Conservation (phyloP, 371 early-diverging fungal species). For the Syncephalastrum sp. region DNA sequence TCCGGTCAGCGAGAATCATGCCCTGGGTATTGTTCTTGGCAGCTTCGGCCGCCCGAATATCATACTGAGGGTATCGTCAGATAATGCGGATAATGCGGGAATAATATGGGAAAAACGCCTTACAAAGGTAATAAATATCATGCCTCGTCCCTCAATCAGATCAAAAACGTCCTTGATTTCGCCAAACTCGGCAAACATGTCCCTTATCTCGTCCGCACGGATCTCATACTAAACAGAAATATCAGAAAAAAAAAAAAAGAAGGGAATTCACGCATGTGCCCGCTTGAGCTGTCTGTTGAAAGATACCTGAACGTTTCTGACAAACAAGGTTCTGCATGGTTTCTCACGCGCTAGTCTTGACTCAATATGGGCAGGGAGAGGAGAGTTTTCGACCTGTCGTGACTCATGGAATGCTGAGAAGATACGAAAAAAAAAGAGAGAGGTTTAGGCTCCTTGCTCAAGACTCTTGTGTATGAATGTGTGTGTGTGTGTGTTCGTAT, state of each 20-base stretch:
- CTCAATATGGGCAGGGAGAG: constrained; percentile 38
- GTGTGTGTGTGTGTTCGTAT: too few relatives aligned
- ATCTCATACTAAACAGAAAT: constrained; percentile 2
- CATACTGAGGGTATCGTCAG: constrained; percentile 36
- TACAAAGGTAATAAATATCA: constrained; percentile 58
- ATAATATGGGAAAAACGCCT: constrained; percentile 15
- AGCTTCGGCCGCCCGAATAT: constrained; percentile 47
- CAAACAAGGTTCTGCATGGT: constrained; percentile 54
- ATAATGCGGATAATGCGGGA: not conserved
- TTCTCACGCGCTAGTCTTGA: constrained; percentile 47
- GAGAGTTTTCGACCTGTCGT: constrained; percentile 12
- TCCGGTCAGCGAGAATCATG: constrained; percentile 32
- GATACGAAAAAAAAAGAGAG: too few relatives aligned
- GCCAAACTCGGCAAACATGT: constrained; percentile 45
- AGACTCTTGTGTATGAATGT: too few relatives aligned
- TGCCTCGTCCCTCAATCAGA: constrained; percentile 49
- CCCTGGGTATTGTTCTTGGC: constrained; percentile 49
- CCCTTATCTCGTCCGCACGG: constrained; percentile 26
- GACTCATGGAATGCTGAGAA: too few relatives aligned
- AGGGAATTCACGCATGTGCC: not conserved
- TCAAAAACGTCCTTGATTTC: constrained; percentile 52
- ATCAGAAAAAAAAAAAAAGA: constrained; percentile 9
- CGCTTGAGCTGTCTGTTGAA: not conserved
- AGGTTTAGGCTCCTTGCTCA: too few relatives aligned
- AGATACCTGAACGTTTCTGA: constrained; percentile 58